Percentiles rank a stretch among this genome's conserved stretches.
These are phyloP conservation scores for Tulasnella sp. DNA, from an alignment of 768 basidiomycete species.

Conservation along the genomic window DNA sequence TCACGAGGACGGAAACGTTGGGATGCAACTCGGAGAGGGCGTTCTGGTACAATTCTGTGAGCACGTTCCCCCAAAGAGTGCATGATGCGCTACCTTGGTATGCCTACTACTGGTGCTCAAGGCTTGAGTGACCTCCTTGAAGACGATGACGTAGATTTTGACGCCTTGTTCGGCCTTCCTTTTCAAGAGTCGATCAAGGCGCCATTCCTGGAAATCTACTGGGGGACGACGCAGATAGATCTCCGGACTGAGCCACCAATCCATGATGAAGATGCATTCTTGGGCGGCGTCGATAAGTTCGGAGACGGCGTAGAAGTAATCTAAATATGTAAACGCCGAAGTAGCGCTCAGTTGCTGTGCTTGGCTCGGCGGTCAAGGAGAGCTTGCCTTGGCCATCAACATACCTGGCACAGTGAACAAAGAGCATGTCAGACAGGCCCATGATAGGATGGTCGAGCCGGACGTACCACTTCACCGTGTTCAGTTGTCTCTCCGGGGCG, in stretches of 20 bases:
- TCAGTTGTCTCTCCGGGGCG: constrained; percentile 28
- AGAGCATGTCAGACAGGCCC: background rate
- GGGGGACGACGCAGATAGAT: constrained; percentile 36
- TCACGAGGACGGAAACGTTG: constrained; percentile 30
- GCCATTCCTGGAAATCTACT: constrained; percentile 31
- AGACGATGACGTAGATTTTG: constrained; percentile 32
- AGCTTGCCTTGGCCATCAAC: constrained; percentile 29
- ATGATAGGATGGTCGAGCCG: background rate
- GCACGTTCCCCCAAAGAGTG: background rate
- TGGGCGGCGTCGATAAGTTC: constrained; percentile 26
- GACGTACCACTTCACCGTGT: constrained; percentile 30
- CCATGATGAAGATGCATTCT: constrained; percentile 34
- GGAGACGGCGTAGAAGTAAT: constrained; percentile 35
- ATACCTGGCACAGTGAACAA: constrained; percentile 20
- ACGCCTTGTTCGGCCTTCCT: constrained; percentile 35
- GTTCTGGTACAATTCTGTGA: constrained; percentile 22
- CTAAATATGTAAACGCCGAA: background rate
- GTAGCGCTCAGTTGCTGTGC: background rate
- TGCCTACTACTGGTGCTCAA: constrained; percentile 29
- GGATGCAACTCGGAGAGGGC: constrained; percentile 34
- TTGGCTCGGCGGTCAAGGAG: too few species aligned
- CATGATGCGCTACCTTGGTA: constrained; percentile 20
- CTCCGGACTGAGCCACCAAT: constrained; percentile 32
- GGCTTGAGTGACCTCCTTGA: constrained; percentile 33
- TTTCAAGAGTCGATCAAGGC: constrained; percentile 32